Conservation (phyloP, 2,329 filamentous ascomycete genomes). For the Paracorniculantispora psalliotae region DNA sequence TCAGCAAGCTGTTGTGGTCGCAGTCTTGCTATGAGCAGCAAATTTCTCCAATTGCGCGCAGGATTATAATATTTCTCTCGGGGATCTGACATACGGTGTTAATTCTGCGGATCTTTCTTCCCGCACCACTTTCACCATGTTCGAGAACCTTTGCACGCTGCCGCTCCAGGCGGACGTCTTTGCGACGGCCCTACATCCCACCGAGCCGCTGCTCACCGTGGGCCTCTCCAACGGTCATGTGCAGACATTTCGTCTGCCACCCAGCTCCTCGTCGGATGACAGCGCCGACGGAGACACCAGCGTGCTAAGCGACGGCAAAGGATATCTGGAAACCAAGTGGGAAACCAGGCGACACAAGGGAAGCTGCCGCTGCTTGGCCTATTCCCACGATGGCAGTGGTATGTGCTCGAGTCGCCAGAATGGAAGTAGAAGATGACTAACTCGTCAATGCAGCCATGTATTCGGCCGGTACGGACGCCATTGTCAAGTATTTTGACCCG, state of each 20-base stretch:
- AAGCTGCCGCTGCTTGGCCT: conserved; percentile 79
- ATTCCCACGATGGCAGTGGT: conserved; percentile 70
- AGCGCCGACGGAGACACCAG: conserved; percentile 46
- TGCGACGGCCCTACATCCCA: conserved; percentile 79
- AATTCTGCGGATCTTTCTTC: neutral
- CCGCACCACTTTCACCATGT: conserved; percentile 51
- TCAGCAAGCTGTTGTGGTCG: neutral
- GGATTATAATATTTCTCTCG: neutral
- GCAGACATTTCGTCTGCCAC: conserved; percentile 70
- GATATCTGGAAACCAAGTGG: conserved; percentile 79
- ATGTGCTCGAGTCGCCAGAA: conserved; percentile 33
- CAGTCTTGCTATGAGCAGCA: neutral
- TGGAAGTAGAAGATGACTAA: conserved; percentile 6
- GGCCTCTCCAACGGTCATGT: conserved; percentile 83
- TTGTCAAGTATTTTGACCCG: conserved; percentile 55
- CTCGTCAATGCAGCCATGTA: conserved; percentile 44
- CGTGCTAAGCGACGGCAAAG: conserved; percentile 57
- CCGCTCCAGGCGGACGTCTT: conserved; percentile 85
- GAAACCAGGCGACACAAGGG: conserved; percentile 86
- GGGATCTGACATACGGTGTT: neutral
- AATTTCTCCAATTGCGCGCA: neutral
- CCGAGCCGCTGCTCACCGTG: conserved; percentile 76
- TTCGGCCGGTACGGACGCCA: conserved; percentile 56
- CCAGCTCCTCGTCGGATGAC: conserved; percentile 45
- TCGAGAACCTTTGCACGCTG: conserved; percentile 87